Base-by-base conservation (phyloP, 805 yeast species). In the Myxozyma udenii region DNA sequence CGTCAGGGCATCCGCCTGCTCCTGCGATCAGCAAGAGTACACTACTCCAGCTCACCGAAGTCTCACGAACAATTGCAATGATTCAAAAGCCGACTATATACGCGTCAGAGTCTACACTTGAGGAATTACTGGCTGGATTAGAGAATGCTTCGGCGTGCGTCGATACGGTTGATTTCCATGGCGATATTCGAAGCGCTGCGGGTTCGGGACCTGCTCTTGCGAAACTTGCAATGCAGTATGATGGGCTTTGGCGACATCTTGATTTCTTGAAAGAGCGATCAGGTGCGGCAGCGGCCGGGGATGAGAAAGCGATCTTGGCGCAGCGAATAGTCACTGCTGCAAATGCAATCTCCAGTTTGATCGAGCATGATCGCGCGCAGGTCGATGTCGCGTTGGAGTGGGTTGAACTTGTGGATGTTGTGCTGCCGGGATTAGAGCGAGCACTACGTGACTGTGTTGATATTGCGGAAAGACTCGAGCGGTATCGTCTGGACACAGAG, bases 351-450 rank as follows among this genome's bases (percentile, higher is more conserved):
- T 26, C 18, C n/a, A 6, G 35, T 1, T 37, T 33, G 14, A 25
- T 53, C 24, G 33, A 21, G 39, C 25, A 49, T 22, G 46, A 38
- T 16, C 36, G 57, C 22, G 46, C 41, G 14, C 40, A 45, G 16
- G 50, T 55, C 9, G 60, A 53, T 24, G 28, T 48, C n/a, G 60
- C 60, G 11, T 41, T 55, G 7, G 60, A 55, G 26, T 52, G 57
- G 57, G 19, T 22, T 3, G 60, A 55, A 26, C 50, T 55, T 4
- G 33, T 21, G 14, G 46, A 44, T n/a, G 9, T 21, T 26, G 50
- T 51, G 11, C 26, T 53, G 38, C 14, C 36, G 11, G 60, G 46
- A 19, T 38, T 55, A n/a, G 38, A 33, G 7, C 12, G 18, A 3
- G 60, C 19, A 28, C 45, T 55, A 48, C 43, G 38, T 11, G 37